Evolutionary conservation across 306 rosid species (phyloP), one percentile per base, ranked within the genome.

Genomic region (Mimosa pudica): DNA sequence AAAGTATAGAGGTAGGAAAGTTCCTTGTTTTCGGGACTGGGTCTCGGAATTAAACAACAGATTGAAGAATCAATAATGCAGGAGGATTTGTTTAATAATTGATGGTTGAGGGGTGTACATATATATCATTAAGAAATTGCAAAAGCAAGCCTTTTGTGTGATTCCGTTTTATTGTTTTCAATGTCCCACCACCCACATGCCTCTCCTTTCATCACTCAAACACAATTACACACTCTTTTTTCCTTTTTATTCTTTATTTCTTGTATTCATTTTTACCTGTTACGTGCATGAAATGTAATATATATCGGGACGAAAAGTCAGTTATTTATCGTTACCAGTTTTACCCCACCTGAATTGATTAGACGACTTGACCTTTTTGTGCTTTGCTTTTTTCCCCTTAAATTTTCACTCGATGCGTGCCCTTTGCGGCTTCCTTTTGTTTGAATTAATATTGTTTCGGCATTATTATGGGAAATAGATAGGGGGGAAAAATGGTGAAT

Each of bases 181-280:
- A 44, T 88, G 98, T 70, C 83, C 97, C 96, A 85, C 88, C 77
- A 79, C 83, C 90, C 98, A 92, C 95, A 92, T 92, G 98, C 91
- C 84, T 86, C 80, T 90, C 86, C 16, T 51, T 51, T 51, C 57
- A 51, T 70, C 85, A 79, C 86, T 85, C 74, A 73, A 89, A 82
- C 81, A 83, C 81, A 87, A 65, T 81, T 51, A 47, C 42, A 13
- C 79, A 72, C 47, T 42, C 64, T 72, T 70, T 51, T 73, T 75
- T 48, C 35, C 64, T 72, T 70, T 51, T 83, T 10, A 6, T 72
- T 35, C 16, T 74, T 76, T 46, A 64, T 51, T 51, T 14, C 57
- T 51, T 14, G 4, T 58, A 58, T 3, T 60, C 9, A 8, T 47
- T 55, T 30, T 55, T 30, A 33, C 77, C 78, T 82, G 61, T 69